These are phyloP conservation scores for Raphanus sativus DNA, from an alignment of 345 rosid genomes.

Conservation along the genomic window DNA sequence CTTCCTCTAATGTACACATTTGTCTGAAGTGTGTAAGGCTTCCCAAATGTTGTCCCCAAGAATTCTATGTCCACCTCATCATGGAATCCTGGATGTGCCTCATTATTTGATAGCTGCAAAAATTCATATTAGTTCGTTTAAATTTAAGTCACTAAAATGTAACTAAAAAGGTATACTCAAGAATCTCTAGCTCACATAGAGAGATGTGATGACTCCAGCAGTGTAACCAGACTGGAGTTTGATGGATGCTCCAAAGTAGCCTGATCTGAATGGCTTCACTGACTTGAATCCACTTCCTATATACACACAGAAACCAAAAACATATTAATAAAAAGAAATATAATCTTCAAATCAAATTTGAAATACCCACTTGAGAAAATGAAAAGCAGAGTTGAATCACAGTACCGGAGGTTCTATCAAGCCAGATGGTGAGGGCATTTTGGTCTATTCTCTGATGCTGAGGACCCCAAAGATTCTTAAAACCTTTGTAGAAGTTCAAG, in stretches of 20 bases:
- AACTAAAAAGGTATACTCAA: background rate
- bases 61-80: conserved; percentile 98
- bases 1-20: conserved; percentile 95
- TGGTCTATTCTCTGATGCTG: conserved; percentile 69
- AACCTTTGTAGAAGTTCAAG: conserved; percentile 65
- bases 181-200: conserved; percentile 52
- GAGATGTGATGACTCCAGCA: conserved; percentile 93
- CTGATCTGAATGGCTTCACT: conserved; percentile 77
- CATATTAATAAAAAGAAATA: background rate
- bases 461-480: conserved; percentile 91
- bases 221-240: conserved; percentile 92
- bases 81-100: conserved; percentile 85
- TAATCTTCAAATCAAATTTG: conserved; percentile 13
- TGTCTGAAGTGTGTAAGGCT: conserved; percentile 91
- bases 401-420: conserved; percentile 76
- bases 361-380: background rate
- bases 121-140: background rate
- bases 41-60: conserved; percentile 89
- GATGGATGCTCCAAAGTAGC: conserved; percentile 86
- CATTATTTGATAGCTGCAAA: conserved; percentile 76
- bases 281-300: conserved; percentile 96
- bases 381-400: background rate
- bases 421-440: conserved; percentile 80
- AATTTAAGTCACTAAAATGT: conserved; percentile 10
- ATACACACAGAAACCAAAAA: conserved; percentile 13